Evolutionary conservation across 345 rosid genomes (phyloP), one percentile per base, ranked within the genome.

Genomic region (Pistacia atlantica): DNA sequence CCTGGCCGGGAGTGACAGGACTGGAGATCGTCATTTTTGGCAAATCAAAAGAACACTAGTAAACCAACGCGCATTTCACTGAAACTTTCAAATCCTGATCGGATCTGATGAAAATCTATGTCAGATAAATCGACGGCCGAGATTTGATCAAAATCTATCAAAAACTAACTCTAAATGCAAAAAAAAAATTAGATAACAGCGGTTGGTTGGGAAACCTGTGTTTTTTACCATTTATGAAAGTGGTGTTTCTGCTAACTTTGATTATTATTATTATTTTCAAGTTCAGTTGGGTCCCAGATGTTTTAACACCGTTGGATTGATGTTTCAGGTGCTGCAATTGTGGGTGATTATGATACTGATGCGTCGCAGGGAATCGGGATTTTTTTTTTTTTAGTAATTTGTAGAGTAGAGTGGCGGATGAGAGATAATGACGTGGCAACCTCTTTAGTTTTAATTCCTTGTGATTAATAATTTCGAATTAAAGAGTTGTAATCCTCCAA

Each of bases 1-100:
- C 98, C 87, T 93, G 98, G 65, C 92, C 92, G 62, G 97, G 92
- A 69, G 94, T 86, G 59, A 91, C 66, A 57, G 92, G 89, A 79
- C 85, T 80, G 73, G 71, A 58, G 77, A 86, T 82, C 84, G 76
- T 63, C 95, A 89, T 90, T 77, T 74, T 33, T 22, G 11, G 64
- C 14, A 13, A 49, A 4, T 66, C 35, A 69, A 69, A 64, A 10
- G 51, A 62, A 37, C n/a, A 17, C 31, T 56, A 33, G 20, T 51
- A 68, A 75, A 55, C 8, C 65, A 10, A 80, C 16, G 70, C 57
- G 71, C 80, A 77, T 71, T 65, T 18, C 28, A 69, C 25, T 25
- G 49, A 37, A 22, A 48, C 46, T 16, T 59, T 64, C 22, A 54
- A 70, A 75, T 70, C 11, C 49, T 60, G 46, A 69, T 75, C 54